Percentiles rank a stretch among this genome's conserved stretches.
These are phyloP conservation scores for Beauveria bassiana DNA, from an alignment of 2,329 filamentous ascomycete genomes.

Conservation along the genomic window DNA sequence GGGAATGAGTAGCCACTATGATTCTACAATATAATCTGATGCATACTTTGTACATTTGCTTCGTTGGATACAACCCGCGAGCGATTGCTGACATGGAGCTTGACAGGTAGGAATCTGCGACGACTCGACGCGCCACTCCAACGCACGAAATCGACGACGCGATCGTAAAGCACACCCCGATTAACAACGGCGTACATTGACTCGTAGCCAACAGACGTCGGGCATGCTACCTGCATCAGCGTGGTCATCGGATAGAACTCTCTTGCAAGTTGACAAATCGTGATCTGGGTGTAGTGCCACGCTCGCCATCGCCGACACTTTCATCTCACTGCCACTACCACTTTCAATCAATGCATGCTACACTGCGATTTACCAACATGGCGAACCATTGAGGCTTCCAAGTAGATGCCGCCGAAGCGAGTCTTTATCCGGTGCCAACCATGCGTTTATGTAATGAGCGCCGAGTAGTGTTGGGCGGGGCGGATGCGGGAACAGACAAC, in stretches of 20 bases:
- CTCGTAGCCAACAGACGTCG: background rate
- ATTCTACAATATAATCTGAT: conserved; percentile 20
- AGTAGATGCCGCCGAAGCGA: background rate
- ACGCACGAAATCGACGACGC: background rate
- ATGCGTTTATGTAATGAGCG: no score
- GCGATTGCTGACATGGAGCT: background rate
- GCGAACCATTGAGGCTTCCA: background rate
- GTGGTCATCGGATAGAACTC: background rate
- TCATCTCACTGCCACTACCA: background rate
- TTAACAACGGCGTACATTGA: background rate
- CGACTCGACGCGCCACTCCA: background rate
- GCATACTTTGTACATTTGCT: background rate
- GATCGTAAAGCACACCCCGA: background rate
- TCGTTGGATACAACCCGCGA: background rate
- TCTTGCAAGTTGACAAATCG: no score
- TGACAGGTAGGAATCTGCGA: no score
- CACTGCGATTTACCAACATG: background rate
- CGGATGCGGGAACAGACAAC: no score
- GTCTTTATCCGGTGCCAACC: background rate
- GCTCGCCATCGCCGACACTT: no score
- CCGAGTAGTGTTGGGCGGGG: no score
- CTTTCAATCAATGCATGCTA: background rate
- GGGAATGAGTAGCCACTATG: conserved; percentile 28
- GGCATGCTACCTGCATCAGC: background rate
- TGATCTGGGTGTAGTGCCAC: no score